Base-by-base conservation (phyloP, 2,329 filamentous ascomycete genomes). In the Plectosphaerella plurivora region DNA sequence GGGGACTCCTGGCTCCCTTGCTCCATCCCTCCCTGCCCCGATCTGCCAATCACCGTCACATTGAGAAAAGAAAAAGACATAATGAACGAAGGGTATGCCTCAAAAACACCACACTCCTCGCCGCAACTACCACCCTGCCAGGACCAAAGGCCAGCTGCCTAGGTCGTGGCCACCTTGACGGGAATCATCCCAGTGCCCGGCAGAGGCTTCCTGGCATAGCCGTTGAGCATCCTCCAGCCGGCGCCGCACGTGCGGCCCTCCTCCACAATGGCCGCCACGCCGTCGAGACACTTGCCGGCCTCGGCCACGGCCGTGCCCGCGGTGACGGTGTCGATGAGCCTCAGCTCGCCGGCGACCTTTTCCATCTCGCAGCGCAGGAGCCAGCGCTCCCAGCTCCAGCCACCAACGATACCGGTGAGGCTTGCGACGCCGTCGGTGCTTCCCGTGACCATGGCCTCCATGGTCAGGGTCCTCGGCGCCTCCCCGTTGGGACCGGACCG, bases 321-420 rank as follows among this genome's bases (percentile, higher is more conserved):
- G 37, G 74, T 77, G 28, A 78, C 76, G 5, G 72, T 81, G 60
- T 83, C 78, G 5, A 70, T 71, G 22, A 83, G 73, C 11, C 80
- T 69, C 55, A 79, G 68, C 65, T 90, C 86, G 24, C 89, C 88
- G 64, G 90, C 76, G 5, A 77, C 76, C 68, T 81, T 94, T 75
- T 97, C 92, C 72, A 87, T 82, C 73, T 94, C 89, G 62, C 93
- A 81, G 64, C 91, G 89, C 59, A 97, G 73, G 68, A 97, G 81
- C 94, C 94, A 99, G 67, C 90, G 88, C 79, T 99, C 94, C 93
- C 92, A 99, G 67, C 86, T 86, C 86, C 91, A 94, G 24, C 88
- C 86, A 5, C 91, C 94, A 1, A 93, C 83, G 41, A 97, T 73
- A 18, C 92, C 92, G 12, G 89, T 88, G 58, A 96, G 76, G 60